Conservation (phyloP, 352 stramenopile species). For the Pythium folliculosum region DNA sequence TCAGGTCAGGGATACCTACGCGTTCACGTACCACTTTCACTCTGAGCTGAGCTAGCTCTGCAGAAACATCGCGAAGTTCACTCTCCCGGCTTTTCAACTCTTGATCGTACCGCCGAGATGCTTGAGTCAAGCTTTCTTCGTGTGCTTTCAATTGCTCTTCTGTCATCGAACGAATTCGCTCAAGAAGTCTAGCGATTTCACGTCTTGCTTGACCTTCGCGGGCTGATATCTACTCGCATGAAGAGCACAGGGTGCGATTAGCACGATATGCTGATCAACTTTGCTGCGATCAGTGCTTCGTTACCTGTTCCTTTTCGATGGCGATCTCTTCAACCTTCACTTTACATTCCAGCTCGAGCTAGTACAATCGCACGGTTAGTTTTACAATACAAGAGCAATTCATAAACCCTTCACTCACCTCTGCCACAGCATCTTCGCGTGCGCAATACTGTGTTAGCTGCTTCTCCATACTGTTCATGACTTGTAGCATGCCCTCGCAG, state of each 20-base stretch:
- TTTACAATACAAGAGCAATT: background rate
- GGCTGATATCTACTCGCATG: constrained; percentile 43
- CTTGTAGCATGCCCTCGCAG: constrained; percentile 82
- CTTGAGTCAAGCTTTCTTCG: constrained; percentile 39
- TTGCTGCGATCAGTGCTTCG: background rate
- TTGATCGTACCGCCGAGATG: constrained; percentile 40
- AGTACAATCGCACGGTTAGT: background rate
- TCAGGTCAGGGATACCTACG: background rate
- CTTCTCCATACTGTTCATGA: constrained; percentile 84
- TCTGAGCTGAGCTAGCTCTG: constrained; percentile 53
- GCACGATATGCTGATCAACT: background rate
- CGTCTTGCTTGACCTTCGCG: constrained; percentile 65
- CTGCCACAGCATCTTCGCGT: constrained; percentile 69
- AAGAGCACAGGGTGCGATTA: background rate
- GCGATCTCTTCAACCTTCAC: constrained; percentile 64
- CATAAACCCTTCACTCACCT: constrained; percentile 35
- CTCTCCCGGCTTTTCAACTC: constrained; percentile 51
- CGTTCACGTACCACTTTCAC: constrained; percentile 42
- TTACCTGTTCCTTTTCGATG: constrained; percentile 78
- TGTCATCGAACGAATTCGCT: constrained; percentile 50
- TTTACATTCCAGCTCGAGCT: constrained; percentile 79
- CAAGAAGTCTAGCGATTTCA: constrained; percentile 70
- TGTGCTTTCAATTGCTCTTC: constrained; percentile 49
- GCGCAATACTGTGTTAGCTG: constrained; percentile 77
- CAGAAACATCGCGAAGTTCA: constrained; percentile 48